Percentiles rank a stretch among this genome's conserved stretches.
phyloP scores from a whole-genome alignment of 495 filamentous ascomycete genomes.

The Neurospora terricola region DNA sequence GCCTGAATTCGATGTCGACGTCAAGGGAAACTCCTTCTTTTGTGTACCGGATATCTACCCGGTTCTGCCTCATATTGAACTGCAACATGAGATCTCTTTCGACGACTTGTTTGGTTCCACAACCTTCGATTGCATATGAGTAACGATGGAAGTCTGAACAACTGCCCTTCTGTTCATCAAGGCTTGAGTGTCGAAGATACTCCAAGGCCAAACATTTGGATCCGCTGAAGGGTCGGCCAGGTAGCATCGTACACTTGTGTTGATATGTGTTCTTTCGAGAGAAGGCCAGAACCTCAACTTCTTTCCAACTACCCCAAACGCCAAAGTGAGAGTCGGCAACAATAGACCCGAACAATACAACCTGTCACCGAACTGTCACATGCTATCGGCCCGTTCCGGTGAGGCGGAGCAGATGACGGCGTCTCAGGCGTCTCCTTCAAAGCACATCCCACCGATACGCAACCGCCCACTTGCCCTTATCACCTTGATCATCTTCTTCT shows the following conservation, averaged over 20 bases:
- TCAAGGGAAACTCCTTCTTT: neutral
- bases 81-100: neutral
- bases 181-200: neutral
- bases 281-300: neutral
- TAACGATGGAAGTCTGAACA: neutral
- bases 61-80: neutral
- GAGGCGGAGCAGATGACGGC: neutral
- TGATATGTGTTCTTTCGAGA: neutral
- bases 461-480: constrained; percentile 27
- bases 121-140: neutral
- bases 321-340: neutral
- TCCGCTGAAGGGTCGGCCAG: neutral
- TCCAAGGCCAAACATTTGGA: neutral
- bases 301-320: neutral
- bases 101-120: neutral
- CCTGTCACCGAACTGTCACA: neutral
- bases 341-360: neutral
- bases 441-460: constrained; percentile 33
- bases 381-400: neutral
- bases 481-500: neutral
- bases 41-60: neutral
- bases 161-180: neutral
- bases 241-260: neutral
- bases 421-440: neutral
- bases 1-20: neutral